These are phyloP conservation scores for Sporisorium iseilematis-ciliati DNA, from an alignment of 1,284 basidiomycete genomes.

Conservation along the genomic window DNA sequence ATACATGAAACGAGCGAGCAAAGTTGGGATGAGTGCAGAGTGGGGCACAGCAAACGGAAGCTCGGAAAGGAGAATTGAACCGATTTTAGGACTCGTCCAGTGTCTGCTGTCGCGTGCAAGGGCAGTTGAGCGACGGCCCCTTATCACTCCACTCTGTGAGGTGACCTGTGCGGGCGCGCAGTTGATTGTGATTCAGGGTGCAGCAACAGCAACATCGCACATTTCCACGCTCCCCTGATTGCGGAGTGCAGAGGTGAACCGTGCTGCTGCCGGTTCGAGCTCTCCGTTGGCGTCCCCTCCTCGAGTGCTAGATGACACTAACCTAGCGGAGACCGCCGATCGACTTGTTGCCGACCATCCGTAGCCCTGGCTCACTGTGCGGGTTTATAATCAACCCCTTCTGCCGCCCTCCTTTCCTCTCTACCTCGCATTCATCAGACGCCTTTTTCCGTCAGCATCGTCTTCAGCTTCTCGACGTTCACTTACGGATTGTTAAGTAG, in stretches of 20 bases:
- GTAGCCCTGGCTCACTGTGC: neutral
- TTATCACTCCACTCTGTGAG: slow-evolving; percentile 5
- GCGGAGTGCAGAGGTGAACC: slow-evolving; percentile 1
- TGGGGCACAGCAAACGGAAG: neutral
- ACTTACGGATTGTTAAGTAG: no score
- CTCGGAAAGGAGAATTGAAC: slow-evolving; percentile 7
- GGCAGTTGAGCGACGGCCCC: neutral
- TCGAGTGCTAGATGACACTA: neutral
- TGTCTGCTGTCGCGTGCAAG: slow-evolving; percentile 8
- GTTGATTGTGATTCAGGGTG: slow-evolving; percentile 9
- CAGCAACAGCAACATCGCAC: neutral
- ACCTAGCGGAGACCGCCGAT: neutral
- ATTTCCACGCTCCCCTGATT: neutral
- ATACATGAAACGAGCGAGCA: neutral
- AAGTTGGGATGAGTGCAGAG: neutral
- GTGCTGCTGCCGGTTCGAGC: no score
- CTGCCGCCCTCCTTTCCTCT: no score
- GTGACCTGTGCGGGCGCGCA: slow-evolving; percentile 12
- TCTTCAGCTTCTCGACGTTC: no score
- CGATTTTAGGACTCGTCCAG: neutral
- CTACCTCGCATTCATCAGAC: no score
- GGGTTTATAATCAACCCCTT: neutral
- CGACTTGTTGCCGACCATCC: slow-evolving; percentile 15
- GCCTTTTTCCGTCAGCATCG: no score
- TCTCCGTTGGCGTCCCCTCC: neutral